phyloP scores from a whole-genome alignment of 257 asterid genomes.

The Oldenlandia corymbosa region DNA sequence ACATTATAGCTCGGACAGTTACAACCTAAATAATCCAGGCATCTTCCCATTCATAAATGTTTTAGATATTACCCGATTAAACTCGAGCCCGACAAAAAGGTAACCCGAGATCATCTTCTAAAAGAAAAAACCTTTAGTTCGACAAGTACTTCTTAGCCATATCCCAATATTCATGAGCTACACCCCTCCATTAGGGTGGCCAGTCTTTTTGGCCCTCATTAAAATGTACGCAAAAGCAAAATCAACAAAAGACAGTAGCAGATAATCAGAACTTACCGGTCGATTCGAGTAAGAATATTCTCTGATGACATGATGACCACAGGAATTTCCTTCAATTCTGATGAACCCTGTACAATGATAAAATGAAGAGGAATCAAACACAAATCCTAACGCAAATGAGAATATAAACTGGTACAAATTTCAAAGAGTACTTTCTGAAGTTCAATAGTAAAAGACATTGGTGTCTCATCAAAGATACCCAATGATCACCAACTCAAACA shows the following conservation, averaged over 20 bases:
- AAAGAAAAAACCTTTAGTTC: no score
- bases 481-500: background rate
- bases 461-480: background rate
- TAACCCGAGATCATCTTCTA: background rate
- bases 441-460: background rate
- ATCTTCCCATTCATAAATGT: no score
- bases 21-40: no score
- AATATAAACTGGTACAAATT: background rate
- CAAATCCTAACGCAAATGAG: no score
- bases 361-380: no score
- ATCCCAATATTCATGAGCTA: no score
- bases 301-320: conserved; percentile 67
- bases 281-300: conserved; percentile 48
- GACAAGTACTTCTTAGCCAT: no score
- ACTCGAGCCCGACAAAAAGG: background rate
- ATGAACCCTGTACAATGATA: conserved; percentile 37
- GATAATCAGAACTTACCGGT: conserved; percentile 18
- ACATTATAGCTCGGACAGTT: no score
- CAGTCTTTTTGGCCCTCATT: no score
- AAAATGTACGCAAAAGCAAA: background rate
- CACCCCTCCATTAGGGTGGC: no score
- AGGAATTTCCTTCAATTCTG: conserved; percentile 39
- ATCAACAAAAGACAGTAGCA: background rate
- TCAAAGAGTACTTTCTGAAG: background rate
- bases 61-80: no score